Evolutionary conservation across 2,329 filamentous ascomycete species (phyloP).

Genomic region (Lojkania enalia): DNA sequence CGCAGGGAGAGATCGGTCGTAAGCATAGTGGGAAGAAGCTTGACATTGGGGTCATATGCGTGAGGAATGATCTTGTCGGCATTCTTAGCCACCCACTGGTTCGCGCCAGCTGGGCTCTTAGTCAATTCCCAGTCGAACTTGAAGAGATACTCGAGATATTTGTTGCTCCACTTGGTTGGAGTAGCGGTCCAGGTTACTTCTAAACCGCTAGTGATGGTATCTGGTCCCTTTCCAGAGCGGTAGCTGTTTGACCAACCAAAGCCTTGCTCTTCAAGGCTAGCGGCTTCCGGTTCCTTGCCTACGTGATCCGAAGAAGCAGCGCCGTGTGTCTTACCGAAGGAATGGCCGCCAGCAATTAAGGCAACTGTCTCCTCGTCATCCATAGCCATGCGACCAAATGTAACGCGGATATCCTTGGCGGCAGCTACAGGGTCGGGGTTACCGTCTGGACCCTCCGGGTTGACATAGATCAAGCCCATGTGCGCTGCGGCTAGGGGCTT

Average conservation of each 20-base stretch:
- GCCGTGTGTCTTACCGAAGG: conserved; percentile 81
- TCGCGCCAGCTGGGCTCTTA: conserved; percentile 74
- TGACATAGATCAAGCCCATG: conserved; percentile 82
- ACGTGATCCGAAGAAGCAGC: conserved; percentile 67
- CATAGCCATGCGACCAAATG: conserved; percentile 81
- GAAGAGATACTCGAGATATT: conserved; percentile 76
- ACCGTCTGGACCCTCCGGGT: conserved; percentile 76
- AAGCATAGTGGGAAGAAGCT: conserved; percentile 75
- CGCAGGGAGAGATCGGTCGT: conserved; percentile 75
- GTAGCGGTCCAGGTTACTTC: conserved; percentile 81
- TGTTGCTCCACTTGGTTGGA: conserved; percentile 75
- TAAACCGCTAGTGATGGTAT: conserved; percentile 75
- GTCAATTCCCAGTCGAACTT: conserved; percentile 76
- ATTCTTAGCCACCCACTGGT: conserved; percentile 76
- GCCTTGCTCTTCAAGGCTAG: conserved; percentile 67
- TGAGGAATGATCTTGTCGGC: conserved; percentile 70
- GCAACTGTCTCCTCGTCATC: conserved; percentile 81
- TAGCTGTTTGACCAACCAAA: conserved; percentile 72
- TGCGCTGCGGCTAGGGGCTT: conserved; percentile 68
- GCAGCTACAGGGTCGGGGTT: conserved; percentile 70
- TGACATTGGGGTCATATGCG: conserved; percentile 69
- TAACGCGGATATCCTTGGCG: conserved; percentile 71
- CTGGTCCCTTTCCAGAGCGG: conserved; percentile 67
- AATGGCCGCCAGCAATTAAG: conserved; percentile 76
- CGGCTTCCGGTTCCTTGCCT: conserved; percentile 68